These are phyloP conservation scores for Lavandula angustifolia DNA, from an alignment of 257 asterid genomes.

Conservation along the genomic window DNA sequence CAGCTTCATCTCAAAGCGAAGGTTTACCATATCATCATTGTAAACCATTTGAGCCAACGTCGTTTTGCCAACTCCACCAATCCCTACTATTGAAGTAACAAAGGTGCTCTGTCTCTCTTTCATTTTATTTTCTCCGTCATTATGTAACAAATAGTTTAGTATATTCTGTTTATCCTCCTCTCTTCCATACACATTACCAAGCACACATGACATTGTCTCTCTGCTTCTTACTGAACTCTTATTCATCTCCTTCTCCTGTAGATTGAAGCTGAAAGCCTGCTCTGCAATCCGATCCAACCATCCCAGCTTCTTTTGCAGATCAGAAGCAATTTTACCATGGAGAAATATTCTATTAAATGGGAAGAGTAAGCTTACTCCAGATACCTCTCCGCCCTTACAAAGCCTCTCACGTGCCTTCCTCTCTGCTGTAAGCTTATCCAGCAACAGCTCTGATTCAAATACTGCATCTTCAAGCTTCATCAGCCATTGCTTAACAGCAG, in stretches of 20 bases:
- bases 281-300: slow-evolving; percentile 6
- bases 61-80: slow-evolving; percentile 19
- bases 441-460: background rate
- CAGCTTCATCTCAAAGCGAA: slow-evolving; percentile 2
- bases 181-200: slow-evolving; percentile 10
- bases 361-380: too few species aligned
- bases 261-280: slow-evolving; percentile 12
- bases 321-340: background rate
- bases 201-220: slow-evolving; percentile 12
- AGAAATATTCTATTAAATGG: background rate
- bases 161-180: slow-evolving; percentile 11
- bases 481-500: slow-evolving; percentile 18
- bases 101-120: background rate
- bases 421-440: slow-evolving; percentile 16
- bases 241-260: background rate
- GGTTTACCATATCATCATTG: background rate
- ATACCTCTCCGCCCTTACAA: too few species aligned
- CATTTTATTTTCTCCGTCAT: background rate
- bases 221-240: slow-evolving; percentile 6
- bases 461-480: slow-evolving; percentile 3
- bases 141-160: background rate
- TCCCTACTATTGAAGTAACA: slow-evolving; percentile 15
- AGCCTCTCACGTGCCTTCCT: background rate
- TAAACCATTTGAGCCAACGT: slow-evolving; percentile 2
- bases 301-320: background rate